Percentiles rank a stretch among this genome's conserved stretches.
phyloP scores from a whole-genome alignment of 1,284 basidiomycete species.

The Ceratobasidium sp. region DNA sequence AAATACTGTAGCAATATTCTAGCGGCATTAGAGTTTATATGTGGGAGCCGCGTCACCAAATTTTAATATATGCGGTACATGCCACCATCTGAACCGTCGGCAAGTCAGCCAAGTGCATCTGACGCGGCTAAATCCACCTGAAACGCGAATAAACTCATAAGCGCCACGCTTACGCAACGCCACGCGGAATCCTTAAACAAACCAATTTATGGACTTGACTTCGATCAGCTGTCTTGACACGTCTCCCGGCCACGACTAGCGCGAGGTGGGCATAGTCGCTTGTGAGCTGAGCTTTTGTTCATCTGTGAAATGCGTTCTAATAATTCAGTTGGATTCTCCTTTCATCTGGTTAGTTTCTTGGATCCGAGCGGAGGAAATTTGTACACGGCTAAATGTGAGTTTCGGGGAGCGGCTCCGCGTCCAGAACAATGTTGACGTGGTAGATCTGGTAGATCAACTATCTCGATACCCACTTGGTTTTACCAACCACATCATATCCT shows the following conservation, averaged over 20 bases:
- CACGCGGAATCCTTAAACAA: not conserved
- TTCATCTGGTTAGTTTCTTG: not conserved
- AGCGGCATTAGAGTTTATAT: no score
- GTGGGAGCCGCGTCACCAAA: no score
- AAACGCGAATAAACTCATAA: not conserved
- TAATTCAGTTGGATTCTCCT: not conserved
- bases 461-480: not conserved
- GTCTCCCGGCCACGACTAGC: not conserved
- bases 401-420: not conserved
- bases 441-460: constrained; percentile 16
- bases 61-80: no score
- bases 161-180: not conserved
- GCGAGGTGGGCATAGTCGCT: not conserved
- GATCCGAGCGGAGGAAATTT: not conserved
- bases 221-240: constrained; percentile 14
- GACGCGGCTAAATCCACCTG: not conserved
- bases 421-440: not conserved
- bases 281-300: not conserved
- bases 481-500: not conserved
- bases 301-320: not conserved
- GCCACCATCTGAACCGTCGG: not conserved
- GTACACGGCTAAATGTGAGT: not conserved
- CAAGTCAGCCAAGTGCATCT: no score
- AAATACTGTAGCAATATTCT: no score
- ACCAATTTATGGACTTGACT: not conserved